A percentile compares a stretch with the other conserved stretches of the same genome.
Evolutionary conservation across 306 rosid genomes (phyloP).

Genomic region (Dryas alaskensis): DNA sequence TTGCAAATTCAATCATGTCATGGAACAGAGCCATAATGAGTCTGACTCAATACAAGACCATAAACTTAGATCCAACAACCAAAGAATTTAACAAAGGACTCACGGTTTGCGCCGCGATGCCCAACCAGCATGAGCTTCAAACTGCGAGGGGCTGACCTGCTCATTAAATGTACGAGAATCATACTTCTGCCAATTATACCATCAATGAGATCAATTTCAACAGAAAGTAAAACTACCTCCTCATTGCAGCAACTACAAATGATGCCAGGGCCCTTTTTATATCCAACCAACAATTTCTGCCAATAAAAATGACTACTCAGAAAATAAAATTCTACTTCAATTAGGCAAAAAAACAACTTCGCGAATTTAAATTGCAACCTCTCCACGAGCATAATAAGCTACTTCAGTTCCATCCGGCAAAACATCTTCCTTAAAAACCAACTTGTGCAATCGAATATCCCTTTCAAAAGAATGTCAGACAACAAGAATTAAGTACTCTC

Average conservation of each 20-base stretch:
- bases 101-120: conserved; percentile 95
- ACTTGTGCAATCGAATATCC: conserved; percentile 83
- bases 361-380: conserved; percentile 46
- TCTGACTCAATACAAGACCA: conserved; percentile 18
- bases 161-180: conserved; percentile 12
- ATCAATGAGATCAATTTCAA: conserved; percentile 11
- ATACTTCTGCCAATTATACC: conserved; percentile 7
- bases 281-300: conserved; percentile 76
- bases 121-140: conserved; percentile 99
- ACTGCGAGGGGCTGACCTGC: conserved; percentile 88
- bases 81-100: conserved; percentile 39
- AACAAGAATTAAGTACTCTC: conserved; percentile 2
- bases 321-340: conserved; percentile 14
- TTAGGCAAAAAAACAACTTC: background rate
- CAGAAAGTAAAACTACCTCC: conserved; percentile 49
- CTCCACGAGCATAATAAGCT: conserved; percentile 66
- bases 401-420: conserved; percentile 86
- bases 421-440: conserved; percentile 79
- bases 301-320: conserved; percentile 29
- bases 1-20: conserved; percentile 13
- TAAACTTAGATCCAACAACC: background rate
- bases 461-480: conserved; percentile 33
- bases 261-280: conserved; percentile 69
- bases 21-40: background rate
- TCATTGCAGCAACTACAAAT: conserved; percentile 70